phyloP scores from a whole-genome alignment of 1,284 basidiomycete genomes.

The Polyporus tsugae region DNA sequence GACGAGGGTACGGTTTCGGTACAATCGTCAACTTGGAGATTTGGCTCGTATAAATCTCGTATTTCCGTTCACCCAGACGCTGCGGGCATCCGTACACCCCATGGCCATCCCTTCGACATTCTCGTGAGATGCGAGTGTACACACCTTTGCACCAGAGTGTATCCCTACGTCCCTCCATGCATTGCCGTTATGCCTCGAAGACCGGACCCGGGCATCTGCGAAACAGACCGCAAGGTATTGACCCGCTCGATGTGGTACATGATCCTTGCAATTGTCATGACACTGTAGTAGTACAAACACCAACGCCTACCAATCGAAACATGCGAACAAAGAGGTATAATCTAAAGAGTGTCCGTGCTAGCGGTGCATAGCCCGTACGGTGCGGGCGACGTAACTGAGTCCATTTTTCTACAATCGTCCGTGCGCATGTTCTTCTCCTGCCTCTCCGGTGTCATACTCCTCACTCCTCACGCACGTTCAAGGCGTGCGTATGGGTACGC shows the following conservation, averaged over 20 bases:
- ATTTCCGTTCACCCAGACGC: background rate
- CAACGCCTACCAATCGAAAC: background rate
- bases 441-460: conserved; percentile 13
- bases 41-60: background rate
- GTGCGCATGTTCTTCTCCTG: conserved; percentile 23
- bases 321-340: conserved; percentile 3
- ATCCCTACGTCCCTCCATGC: too few species aligned
- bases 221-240: too few species aligned
- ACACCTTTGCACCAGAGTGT: too few species aligned
- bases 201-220: too few species aligned
- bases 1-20: background rate
- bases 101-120: background rate
- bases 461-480: conserved; percentile 14
- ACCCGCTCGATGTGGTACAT: background rate
- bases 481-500: conserved; percentile 4
- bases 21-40: background rate
- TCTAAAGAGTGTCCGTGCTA: conserved; percentile 17
- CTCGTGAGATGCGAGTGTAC: too few species aligned
- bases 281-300: conserved; percentile 8
- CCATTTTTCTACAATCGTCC: conserved; percentile 33
- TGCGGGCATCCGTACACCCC: too few species aligned
- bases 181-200: too few species aligned
- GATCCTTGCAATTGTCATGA: conserved; percentile 4
- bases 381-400: conserved; percentile 22
- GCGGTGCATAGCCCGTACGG: conserved; percentile 1